Base-by-base conservation (phyloP, 1,284 basidiomycete species). In the Ustilago xerochloae region DNA sequence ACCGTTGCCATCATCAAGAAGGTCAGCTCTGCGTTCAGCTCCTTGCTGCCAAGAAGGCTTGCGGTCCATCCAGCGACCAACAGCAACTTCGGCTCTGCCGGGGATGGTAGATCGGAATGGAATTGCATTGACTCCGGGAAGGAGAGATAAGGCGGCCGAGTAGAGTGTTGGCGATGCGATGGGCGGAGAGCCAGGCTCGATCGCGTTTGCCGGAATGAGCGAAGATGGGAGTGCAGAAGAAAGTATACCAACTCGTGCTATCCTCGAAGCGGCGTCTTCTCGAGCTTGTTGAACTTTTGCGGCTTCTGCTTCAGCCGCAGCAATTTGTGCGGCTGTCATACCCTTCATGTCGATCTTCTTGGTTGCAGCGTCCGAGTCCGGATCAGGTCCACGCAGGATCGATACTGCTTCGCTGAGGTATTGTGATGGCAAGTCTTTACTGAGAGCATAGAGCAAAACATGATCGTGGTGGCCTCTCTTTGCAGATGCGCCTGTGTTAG, bases 41-140 rank as follows among this genome's bases (percentile, higher is more conserved):
- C 73, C 72, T 29, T 60, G 57, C 15, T 75, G 64, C 78, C 80
- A 80, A 10, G 65, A 55, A 9, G 70, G 65, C 56, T 81, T 81
- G 22, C 72, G 61, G 32, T 70, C 57, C 30, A 63, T 63, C 78
- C 77, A 80, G 24, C 80, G 60, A 8, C 80, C 80, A 1, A 81
- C 78, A 1, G 75, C 63, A 1, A 80, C 64, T 38, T 78, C 61
- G 13, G 77, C 60, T 6, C 68, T 45, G 12, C 80, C 80, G 0
- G 65, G 70, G 36, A 81, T 80, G 10, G 64, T 72, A 2, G 75
- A 78, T 7, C 77, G 62, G 57, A 81, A 81, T 2, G 78, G 60
- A 18, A 75, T 46, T 2, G 74, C 73, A 18, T 72, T 71, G 26
- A 62, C 48, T 6, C 52, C 63, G 3, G 78, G 76, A 10, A 81